Evolutionary conservation across 345 rosid genomes (phyloP), one percentile per base, ranked within the genome.

Genomic region (Ceriops zippeliana): DNA sequence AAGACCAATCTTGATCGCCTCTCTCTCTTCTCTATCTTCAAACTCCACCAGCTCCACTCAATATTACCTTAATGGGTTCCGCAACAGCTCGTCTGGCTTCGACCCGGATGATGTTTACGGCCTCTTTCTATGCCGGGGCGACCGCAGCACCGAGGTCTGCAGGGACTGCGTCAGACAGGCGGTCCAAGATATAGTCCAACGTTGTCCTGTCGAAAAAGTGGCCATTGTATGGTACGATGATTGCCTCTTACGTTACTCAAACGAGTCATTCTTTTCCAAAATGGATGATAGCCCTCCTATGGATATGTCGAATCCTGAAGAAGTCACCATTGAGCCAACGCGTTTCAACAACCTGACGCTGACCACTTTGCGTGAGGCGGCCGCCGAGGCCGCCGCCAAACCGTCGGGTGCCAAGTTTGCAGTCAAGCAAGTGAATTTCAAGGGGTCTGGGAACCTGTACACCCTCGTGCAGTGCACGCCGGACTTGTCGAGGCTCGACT

Each of bases 401-500:
- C 28, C 52, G 19, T 20, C 26, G 2, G 76, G 67, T 74, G 74
- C 64, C 65, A 73, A 75, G 22, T 83, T 76, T 64, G 78, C 62
- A 3, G 46, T 69, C 1, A 78, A 66, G 2, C 58, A 80, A 28
- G 75, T 56, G 1, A 63, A 67, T 31, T 79, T 58, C 13, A 70
- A 71, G 0, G 21, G 13, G 6, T 75, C 58, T 42, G 69, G 32
- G 53, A 73, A 58, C 17, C 10, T 80, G 42, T 82, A 65, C 42
- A 79, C 76, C 6, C 53, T 82, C 5, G 81, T 76, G 10, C 90
- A 87, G 72, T 90, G 97, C 78, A 81, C 87, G 6, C 81, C 83
- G 2, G 90, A 90, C 66, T 56, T 90, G 51, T 66, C 76, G 47
- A 49, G 24, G 24, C 24, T 22, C 30, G 80, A 82, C 1, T 86